These are phyloP conservation scores for Daldinia sp. DNA, from an alignment of 2,329 filamentous ascomycete species.

Conservation along the genomic window DNA sequence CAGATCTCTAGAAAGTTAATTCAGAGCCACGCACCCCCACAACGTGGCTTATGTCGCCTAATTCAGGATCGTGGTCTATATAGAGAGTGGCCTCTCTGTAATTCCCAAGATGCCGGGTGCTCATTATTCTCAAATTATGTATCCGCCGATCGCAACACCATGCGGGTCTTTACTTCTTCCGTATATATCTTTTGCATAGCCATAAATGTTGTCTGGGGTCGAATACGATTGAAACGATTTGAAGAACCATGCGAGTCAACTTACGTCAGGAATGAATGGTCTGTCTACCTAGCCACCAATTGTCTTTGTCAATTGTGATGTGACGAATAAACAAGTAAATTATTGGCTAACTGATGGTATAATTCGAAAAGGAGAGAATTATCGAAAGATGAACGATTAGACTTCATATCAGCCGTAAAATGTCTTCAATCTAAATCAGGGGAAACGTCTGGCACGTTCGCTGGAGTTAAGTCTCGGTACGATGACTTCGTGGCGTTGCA, in stretches of 20 bases:
- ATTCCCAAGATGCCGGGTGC: conserved; percentile 24
- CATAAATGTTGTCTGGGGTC: conserved; percentile 11
- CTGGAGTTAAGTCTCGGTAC: conserved; percentile 57
- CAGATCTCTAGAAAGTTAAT: conserved; percentile 2
- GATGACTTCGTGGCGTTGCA: conserved; percentile 60
- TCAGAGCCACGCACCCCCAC: background rate
- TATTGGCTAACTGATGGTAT: conserved; percentile 5
- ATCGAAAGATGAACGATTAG: conserved; percentile 45
- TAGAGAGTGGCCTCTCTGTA: conserved; percentile 25
- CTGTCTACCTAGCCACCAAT: conserved; percentile 9
- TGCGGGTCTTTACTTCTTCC: conserved; percentile 12
- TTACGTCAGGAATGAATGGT: conserved; percentile 22
- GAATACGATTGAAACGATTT: conserved; percentile 7
- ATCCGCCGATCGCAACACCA: conserved; percentile 14
- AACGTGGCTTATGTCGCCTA: conserved; percentile 3
- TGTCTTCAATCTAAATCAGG: conserved; percentile 54
- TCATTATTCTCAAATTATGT: conserved; percentile 6
- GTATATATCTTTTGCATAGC: conserved; percentile 15
- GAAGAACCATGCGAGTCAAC: conserved; percentile 17
- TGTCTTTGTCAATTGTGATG: background rate
- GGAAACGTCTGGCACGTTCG: conserved; percentile 46
- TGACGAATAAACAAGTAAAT: background rate
- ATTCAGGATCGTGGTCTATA: conserved; percentile 18
- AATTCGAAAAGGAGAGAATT: conserved; percentile 22
- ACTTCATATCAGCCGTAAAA: conserved; percentile 56